Percentiles rank a stretch among this genome's conserved stretches.
These are phyloP conservation scores for Nemania serpens DNA, from an alignment of 2,329 filamentous ascomycete genomes.

Conservation along the genomic window DNA sequence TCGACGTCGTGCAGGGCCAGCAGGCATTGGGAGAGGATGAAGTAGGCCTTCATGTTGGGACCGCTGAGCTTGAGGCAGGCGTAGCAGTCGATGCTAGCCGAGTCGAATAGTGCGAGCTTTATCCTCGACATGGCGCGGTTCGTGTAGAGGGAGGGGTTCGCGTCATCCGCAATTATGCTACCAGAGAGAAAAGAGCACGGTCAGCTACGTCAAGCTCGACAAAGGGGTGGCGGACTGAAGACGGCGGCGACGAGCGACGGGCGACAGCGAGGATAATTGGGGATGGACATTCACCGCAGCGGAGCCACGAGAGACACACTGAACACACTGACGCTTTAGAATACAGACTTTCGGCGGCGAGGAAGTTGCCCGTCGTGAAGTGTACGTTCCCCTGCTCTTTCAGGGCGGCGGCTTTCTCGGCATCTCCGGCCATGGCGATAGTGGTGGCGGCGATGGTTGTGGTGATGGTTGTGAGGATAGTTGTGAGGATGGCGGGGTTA, in stretches of 20 bases:
- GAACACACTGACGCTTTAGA: slow-evolving; percentile 68
- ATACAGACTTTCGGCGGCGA: slow-evolving; percentile 70
- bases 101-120: slow-evolving; percentile 73
- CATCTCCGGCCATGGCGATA: slow-evolving; percentile 31
- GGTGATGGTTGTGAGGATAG: neutral
- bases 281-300: neutral
- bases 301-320: slow-evolving; percentile 37
- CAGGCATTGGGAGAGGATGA: slow-evolving; percentile 82
- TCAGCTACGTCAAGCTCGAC: neutral
- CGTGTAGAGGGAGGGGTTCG: slow-evolving; percentile 80
- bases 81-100: slow-evolving; percentile 77
- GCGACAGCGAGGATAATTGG: neutral
- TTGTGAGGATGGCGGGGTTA: neutral
- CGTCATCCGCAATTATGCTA: slow-evolving; percentile 77
- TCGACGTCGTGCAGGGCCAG: slow-evolving; percentile 73
- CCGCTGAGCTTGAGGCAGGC: slow-evolving; percentile 71
- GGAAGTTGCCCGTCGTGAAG: slow-evolving; percentile 69
- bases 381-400: slow-evolving; percentile 66
- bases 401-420: slow-evolving; percentile 46
- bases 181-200: neutral
- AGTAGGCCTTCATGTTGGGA: slow-evolving; percentile 78
- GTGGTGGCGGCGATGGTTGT: neutral
- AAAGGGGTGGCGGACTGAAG: too few relatives aligned
- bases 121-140: slow-evolving; percentile 86
- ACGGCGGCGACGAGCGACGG: neutral